Conservation (phyloP, 202 grass and related monocot species). For the Carex arenaria region DNA sequence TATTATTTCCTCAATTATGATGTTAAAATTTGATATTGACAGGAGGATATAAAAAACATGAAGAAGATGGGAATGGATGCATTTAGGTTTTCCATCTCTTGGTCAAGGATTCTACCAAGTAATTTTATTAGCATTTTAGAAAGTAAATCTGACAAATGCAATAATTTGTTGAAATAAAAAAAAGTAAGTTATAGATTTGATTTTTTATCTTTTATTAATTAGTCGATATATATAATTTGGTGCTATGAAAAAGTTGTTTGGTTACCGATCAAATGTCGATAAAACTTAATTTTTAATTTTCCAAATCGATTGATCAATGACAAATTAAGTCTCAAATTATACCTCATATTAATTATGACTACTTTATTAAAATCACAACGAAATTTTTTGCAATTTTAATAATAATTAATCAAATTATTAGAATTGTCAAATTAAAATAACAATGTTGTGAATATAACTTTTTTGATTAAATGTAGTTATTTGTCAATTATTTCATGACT, state of each 20-base stretch:
- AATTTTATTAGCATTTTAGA: background rate
- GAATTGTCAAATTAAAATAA: too few relatives aligned
- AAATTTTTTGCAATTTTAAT: too few relatives aligned
- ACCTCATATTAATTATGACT: too few relatives aligned
- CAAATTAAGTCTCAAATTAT: too few relatives aligned
- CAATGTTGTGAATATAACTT: background rate
- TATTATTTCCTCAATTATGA: background rate
- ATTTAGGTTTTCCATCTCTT: slow-evolving; percentile 66
- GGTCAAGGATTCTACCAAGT: slow-evolving; percentile 77
- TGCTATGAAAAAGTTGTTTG: too few relatives aligned
- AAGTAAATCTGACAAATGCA: background rate
- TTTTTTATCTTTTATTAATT: background rate
- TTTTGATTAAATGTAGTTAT: background rate
- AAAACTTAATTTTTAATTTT: too few relatives aligned
- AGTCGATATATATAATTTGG: too few relatives aligned
- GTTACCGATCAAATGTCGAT: too few relatives aligned
- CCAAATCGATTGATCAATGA: too few relatives aligned
- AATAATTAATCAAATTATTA: too few relatives aligned
- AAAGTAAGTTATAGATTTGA: too few relatives aligned
- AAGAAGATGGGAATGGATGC: slow-evolving; percentile 61
- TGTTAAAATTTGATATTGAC: background rate
- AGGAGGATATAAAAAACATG: slow-evolving; percentile 51
- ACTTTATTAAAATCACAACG: too few relatives aligned
- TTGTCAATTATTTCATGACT: background rate
- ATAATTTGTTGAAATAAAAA: background rate